A percentile compares a stretch with the other conserved stretches of the same genome.
Evolutionary conservation across 1,284 basidiomycete genomes (phyloP).

Genomic region (Athelia sp.): DNA sequence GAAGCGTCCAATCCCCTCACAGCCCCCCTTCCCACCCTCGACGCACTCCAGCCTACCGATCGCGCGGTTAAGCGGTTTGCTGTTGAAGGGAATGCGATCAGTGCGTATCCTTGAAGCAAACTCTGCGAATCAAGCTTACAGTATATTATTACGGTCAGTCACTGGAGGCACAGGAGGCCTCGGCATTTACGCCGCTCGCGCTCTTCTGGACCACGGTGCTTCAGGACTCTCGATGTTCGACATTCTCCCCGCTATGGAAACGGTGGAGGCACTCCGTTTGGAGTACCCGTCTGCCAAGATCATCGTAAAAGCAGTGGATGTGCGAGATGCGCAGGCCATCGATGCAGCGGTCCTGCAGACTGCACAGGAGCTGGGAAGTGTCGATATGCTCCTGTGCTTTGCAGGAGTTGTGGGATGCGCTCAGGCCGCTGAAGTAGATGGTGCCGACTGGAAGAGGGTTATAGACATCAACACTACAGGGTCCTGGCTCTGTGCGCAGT

Average conservation of each 20-base stretch:
- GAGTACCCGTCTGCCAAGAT: slow-evolving; percentile 32
- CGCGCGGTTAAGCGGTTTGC: slow-evolving; percentile 28
- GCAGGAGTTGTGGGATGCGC: slow-evolving; percentile 32
- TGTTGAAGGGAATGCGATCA: slow-evolving; percentile 34
- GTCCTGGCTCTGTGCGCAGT: slow-evolving; percentile 36
- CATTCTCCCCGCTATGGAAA: slow-evolving; percentile 16
- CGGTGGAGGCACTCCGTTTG: slow-evolving; percentile 20
- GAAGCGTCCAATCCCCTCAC: slow-evolving; percentile 30
- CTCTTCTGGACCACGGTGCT: slow-evolving; percentile 37
- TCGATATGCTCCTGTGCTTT: slow-evolving; percentile 34
- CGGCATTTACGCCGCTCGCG: slow-evolving; percentile 28
- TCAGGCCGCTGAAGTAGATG: slow-evolving; percentile 24
- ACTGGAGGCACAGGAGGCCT: slow-evolving; percentile 37
- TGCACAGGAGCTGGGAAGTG: slow-evolving; percentile 22
- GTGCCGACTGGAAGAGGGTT: slow-evolving; percentile 30
- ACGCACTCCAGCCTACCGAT: slow-evolving; percentile 19
- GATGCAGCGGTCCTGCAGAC: slow-evolving; percentile 23
- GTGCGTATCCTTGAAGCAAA: slow-evolving; percentile 15
- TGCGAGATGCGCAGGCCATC: slow-evolving; percentile 27
- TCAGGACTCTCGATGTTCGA: slow-evolving; percentile 35
- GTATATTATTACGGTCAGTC: slow-evolving; percentile 21
- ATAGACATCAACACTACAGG: slow-evolving; percentile 38
- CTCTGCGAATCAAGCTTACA: not conserved
- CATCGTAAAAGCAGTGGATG: slow-evolving; percentile 27
- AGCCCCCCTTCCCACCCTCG: slow-evolving; percentile 17